phyloP scores from a whole-genome alignment of 2,329 filamentous ascomycete species.

The Teratosphaeria zuluensis region DNA sequence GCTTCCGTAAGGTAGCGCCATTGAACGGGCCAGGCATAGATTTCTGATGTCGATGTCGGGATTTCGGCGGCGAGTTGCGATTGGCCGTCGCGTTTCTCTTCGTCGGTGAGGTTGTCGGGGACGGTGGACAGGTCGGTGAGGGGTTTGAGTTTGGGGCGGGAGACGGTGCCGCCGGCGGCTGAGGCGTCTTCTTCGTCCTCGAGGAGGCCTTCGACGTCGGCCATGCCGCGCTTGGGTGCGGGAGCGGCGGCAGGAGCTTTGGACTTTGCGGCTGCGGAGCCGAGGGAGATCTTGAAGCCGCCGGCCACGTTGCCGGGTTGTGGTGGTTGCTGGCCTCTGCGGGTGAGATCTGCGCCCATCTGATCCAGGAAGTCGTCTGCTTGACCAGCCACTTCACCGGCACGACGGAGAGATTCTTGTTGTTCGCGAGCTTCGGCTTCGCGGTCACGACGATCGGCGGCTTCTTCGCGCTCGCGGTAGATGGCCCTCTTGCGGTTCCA shows the following conservation, averaged over 20 bases:
- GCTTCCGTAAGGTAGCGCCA: conserved; percentile 84
- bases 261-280: conserved; percentile 63
- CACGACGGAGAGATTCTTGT: conserved; percentile 52
- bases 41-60: conserved; percentile 69
- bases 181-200: conserved; percentile 89
- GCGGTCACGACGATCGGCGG: conserved; percentile 74
- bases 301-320: conserved; percentile 2
- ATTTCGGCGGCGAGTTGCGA: conserved; percentile 81
- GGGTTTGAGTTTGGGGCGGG: conserved; percentile 32
- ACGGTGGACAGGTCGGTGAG: conserved; percentile 36
- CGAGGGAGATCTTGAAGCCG: conserved; percentile 83
- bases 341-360: conserved; percentile 64
- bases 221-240: conserved; percentile 45
- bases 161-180: conserved; percentile 17
- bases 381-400: conserved; percentile 71
- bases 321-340: conserved; percentile 50
- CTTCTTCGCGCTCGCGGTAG: conserved; percentile 64
- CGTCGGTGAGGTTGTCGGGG: conserved; percentile 68
- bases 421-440: conserved; percentile 66
- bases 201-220: conserved; percentile 85
- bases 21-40: conserved; percentile 88
- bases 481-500: conserved; percentile 75
- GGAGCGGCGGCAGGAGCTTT: conserved; percentile 46
- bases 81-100: conserved; percentile 76
- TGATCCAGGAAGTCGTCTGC: conserved; percentile 84